These are phyloP conservation scores for Talinum fruticosum DNA, from an alignment of 148 eudicot genomes.

Conservation along the genomic window DNA sequence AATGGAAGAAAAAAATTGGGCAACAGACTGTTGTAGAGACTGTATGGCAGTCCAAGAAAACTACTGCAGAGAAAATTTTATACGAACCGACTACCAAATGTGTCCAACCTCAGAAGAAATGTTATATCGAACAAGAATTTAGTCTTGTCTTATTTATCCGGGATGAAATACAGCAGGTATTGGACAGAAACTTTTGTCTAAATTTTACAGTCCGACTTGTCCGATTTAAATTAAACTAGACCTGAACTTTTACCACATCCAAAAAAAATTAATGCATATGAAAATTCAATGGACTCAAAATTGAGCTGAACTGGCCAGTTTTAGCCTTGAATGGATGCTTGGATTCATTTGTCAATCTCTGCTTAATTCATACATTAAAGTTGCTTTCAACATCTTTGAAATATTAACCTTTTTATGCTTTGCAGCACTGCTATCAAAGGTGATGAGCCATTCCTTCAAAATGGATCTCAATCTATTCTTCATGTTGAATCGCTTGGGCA, in stretches of 20 bases:
- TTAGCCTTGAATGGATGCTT: background rate
- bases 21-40: background rate
- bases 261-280: background rate
- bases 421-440: slow-evolving; percentile 54
- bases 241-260: too few species aligned
- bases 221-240: too few species aligned
- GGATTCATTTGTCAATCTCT: background rate
- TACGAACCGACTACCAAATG: too few species aligned
- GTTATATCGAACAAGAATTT: too few species aligned
- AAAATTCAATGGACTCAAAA: background rate
- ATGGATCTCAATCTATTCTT: slow-evolving; percentile 68
- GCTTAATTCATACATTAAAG: background rate
- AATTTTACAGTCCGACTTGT: too few species aligned
- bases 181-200: too few species aligned
- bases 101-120: too few species aligned
- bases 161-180: too few species aligned
- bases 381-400: background rate
- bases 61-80: too few species aligned
- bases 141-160: too few species aligned
- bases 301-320: background rate
- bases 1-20: too few species aligned
- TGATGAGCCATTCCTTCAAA: slow-evolving; percentile 62
- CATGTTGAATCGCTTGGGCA: slow-evolving; percentile 83
- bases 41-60: background rate
- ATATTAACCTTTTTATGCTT: slow-evolving; percentile 2